Conservation (phyloP, 164 flowering plant genomes). For the Litsea cubeba region DNA sequence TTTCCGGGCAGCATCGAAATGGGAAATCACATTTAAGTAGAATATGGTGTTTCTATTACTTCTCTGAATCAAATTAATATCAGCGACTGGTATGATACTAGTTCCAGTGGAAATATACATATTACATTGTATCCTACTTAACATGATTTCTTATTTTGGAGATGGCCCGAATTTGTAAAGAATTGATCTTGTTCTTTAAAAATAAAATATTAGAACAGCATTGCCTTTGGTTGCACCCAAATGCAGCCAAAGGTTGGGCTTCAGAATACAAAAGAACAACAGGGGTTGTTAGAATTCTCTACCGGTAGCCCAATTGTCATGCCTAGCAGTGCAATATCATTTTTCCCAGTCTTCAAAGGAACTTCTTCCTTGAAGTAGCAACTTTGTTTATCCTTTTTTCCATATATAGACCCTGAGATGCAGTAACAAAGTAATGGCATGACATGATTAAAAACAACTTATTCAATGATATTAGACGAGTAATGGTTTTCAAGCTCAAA, state of each 20-base stretch:
- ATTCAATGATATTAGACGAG: background rate
- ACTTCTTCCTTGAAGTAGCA: conserved; percentile 42
- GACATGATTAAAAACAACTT: background rate
- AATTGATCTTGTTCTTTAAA: too few relatives aligned
- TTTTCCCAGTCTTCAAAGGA: conserved; percentile 46
- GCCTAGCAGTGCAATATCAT: conserved; percentile 53
- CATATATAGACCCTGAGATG: conserved; percentile 57
- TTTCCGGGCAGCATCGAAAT: background rate
- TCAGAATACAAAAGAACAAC: too few relatives aligned
- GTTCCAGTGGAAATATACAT: too few relatives aligned
- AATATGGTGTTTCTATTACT: background rate
- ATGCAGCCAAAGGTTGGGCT: too few relatives aligned
- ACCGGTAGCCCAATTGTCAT: conserved; percentile 73
- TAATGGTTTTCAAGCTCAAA: background rate
- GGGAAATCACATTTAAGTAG: background rate
- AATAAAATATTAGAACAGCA: background rate
- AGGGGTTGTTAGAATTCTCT: conserved; percentile 10
- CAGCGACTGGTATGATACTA: too few relatives aligned
- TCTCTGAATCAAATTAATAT: background rate
- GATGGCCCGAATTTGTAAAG: too few relatives aligned
- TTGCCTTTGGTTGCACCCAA: background rate
- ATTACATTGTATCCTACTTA: too few relatives aligned
- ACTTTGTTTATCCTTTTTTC: conserved; percentile 56
- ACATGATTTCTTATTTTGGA: too few relatives aligned
- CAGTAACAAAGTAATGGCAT: background rate